A percentile compares a stretch with the other conserved stretches of the same genome.
Conservation (phyloP, 176 grass and related monocot genomes). For the Panicum miliaceum region DNA sequence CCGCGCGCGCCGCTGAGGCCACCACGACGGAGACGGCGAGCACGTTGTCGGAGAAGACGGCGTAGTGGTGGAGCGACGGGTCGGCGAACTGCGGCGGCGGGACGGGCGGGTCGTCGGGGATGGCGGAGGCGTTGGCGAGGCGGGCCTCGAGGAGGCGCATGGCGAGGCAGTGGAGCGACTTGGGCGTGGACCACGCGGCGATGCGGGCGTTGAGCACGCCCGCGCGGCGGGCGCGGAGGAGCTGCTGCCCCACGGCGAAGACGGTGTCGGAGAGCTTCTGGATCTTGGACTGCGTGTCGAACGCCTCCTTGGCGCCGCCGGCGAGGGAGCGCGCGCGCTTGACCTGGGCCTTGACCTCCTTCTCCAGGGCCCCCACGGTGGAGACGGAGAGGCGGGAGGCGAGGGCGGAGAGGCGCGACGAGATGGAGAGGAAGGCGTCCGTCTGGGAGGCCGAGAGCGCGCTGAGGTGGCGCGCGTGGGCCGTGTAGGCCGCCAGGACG, state of each 20-base stretch:
- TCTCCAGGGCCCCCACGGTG: conserved; percentile 49
- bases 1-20: conserved; percentile 68
- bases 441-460: conserved; percentile 48
- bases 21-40: conserved; percentile 83
- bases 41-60: conserved; percentile 80
- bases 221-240: conserved; percentile 64
- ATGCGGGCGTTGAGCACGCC: conserved; percentile 72
- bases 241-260: conserved; percentile 84
- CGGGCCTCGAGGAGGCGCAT: conserved; percentile 82
- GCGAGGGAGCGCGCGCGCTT: conserved; percentile 81
- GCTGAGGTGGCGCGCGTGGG: conserved; percentile 76
- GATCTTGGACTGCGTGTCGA: conserved; percentile 94
- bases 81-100: conserved; percentile 47
- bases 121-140: conserved; percentile 63
- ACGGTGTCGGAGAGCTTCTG: conserved; percentile 87
- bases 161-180: conserved; percentile 92
- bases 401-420: conserved; percentile 66
- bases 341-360: conserved; percentile 70
- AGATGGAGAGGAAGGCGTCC: conserved; percentile 62
- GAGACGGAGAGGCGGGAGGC: conserved; percentile 62
- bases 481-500: conserved; percentile 71
- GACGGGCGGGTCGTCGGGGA: conserved; percentile 22
- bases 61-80: conserved; percentile 76
- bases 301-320: conserved; percentile 74
- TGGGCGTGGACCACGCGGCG: conserved; percentile 86